Evolutionary conservation across 2,329 filamentous ascomycete species (phyloP).

Genomic region (Aspergillus clavatus): DNA sequence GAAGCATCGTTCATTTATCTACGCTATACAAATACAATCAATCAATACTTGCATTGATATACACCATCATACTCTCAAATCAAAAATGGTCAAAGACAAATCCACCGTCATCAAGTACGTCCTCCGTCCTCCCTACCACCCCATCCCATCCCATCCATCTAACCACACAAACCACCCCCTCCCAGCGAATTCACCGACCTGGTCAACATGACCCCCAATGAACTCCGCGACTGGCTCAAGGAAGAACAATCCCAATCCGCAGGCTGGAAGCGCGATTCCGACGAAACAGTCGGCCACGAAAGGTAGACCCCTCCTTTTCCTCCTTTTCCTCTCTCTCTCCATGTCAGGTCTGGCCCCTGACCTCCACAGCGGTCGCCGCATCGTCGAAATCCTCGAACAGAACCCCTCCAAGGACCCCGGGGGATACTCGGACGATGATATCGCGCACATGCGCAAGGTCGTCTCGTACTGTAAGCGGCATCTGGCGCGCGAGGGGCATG

Average conservation of each 20-base stretch:
- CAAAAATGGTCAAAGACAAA: slow-evolving; percentile 50
- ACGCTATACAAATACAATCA: neutral
- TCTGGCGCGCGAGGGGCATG: slow-evolving; percentile 58
- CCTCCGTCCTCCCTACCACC: neutral
- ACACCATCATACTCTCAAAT: too few species aligned
- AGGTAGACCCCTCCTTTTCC: slow-evolving; percentile 36
- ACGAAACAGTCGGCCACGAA: slow-evolving; percentile 61
- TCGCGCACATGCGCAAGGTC: slow-evolving; percentile 59
- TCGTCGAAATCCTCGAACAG: slow-evolving; percentile 58
- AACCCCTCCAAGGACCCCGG: slow-evolving; percentile 56
- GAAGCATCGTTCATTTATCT: too few species aligned
- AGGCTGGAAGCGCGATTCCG: slow-evolving; percentile 57
- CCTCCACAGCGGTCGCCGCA: slow-evolving; percentile 54
- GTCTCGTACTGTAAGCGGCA: slow-evolving; percentile 64
- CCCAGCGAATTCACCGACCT: slow-evolving; percentile 60
- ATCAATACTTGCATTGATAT: neutral
- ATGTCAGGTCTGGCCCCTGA: neutral
- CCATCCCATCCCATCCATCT: slow-evolving; percentile 25
- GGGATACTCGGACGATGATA: slow-evolving; percentile 53
- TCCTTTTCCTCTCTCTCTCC: too few species aligned
- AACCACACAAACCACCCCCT: slow-evolving; percentile 17
- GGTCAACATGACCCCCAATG: slow-evolving; percentile 60
- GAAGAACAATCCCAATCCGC: slow-evolving; percentile 54
- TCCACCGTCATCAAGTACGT: slow-evolving; percentile 47
- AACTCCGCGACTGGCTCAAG: slow-evolving; percentile 59